Conservation (phyloP, 2,329 filamentous ascomycete genomes). For the Ophiostoma sp. region DNA sequence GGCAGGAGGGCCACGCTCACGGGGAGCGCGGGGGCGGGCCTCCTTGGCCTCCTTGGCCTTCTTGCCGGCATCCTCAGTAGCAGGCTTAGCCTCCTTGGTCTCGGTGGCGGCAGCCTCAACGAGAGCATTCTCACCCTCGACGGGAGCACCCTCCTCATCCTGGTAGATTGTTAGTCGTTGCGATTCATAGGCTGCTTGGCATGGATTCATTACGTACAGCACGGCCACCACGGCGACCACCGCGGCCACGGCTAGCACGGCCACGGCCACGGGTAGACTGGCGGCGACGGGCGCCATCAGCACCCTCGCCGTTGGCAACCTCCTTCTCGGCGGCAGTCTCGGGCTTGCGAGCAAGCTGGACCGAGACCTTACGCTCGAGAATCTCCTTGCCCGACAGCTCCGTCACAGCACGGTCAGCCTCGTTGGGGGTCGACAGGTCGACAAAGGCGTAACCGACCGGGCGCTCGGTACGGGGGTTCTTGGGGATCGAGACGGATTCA, state of each 20-base stretch:
- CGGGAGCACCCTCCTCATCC: conserved; percentile 39
- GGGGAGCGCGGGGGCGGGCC: conserved; percentile 42
- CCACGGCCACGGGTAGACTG: conserved; percentile 61
- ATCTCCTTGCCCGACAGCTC: conserved; percentile 98
- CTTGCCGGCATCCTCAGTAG: conserved; percentile 54
- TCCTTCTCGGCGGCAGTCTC: conserved; percentile 80
- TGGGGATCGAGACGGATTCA: conserved; percentile 97
- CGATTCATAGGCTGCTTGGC: neutral
- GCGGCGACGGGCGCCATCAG: conserved; percentile 59
- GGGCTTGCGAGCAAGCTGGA: conserved; percentile 96
- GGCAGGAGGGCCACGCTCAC: conserved; percentile 89
- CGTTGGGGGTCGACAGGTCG: conserved; percentile 87
- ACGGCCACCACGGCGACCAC: conserved; percentile 60
- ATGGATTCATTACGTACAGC: conserved; percentile 40
- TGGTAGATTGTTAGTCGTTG: conserved; percentile 2
- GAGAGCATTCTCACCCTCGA: conserved; percentile 45
- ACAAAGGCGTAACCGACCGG: conserved; percentile 99
- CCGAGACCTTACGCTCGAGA: conserved; percentile 96
- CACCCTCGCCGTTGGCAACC: conserved; percentile 68
- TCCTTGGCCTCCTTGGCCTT: conserved; percentile 46
- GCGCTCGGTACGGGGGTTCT: conserved; percentile 97
- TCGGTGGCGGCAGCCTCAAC: conserved; percentile 47
- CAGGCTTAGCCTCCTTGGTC: conserved; percentile 54
- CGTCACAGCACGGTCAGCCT: conserved; percentile 90
- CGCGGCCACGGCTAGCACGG: conserved; percentile 58